phyloP scores from a whole-genome alignment of 176 grass and related monocot species.

The Guadua angustifolia region DNA sequence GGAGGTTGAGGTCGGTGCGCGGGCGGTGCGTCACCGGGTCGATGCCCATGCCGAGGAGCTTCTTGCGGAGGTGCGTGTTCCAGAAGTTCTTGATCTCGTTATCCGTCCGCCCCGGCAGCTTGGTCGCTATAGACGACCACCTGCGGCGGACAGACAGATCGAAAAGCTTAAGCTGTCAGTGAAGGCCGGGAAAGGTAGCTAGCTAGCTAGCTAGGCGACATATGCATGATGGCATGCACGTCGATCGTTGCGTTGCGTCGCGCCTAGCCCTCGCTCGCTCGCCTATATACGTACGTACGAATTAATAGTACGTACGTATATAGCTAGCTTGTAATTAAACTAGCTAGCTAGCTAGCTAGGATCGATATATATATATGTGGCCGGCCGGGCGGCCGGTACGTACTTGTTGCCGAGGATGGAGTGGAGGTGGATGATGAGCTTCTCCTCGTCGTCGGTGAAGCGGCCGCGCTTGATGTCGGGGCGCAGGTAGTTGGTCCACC shows the following conservation, averaged over 20 bases:
- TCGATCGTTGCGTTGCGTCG: background rate
- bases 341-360: too few relatives aligned
- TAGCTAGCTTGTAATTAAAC: too few relatives aligned
- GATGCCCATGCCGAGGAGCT: constrained; percentile 73
- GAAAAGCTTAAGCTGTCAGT: background rate
- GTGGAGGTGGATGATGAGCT: constrained; percentile 80
- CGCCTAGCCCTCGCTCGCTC: too few relatives aligned
- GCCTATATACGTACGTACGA: too few relatives aligned
- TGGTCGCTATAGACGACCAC: constrained; percentile 79
- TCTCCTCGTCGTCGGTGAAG: constrained; percentile 86
- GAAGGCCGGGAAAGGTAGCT: background rate
- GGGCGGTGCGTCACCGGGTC: constrained; percentile 83
- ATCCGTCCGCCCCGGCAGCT: constrained; percentile 71
- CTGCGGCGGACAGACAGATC: background rate
- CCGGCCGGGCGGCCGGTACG: too few relatives aligned
- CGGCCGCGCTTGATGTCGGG: constrained; percentile 84
- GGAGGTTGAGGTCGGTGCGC: constrained; percentile 57
- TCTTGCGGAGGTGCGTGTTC: constrained; percentile 88
- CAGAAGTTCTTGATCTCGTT: constrained; percentile 99
- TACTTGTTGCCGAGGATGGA: constrained; percentile 71
- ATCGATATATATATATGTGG: too few relatives aligned
- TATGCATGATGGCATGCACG: too few relatives aligned
- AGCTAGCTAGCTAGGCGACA: too few relatives aligned
- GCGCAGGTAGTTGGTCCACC: constrained; percentile 95
- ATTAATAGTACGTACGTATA: too few relatives aligned